A percentile compares a stretch with the other conserved stretches of the same genome.
Evolutionary conservation across 805 yeast species (phyloP).

Genomic region (Starmerella sirachaensis): DNA sequence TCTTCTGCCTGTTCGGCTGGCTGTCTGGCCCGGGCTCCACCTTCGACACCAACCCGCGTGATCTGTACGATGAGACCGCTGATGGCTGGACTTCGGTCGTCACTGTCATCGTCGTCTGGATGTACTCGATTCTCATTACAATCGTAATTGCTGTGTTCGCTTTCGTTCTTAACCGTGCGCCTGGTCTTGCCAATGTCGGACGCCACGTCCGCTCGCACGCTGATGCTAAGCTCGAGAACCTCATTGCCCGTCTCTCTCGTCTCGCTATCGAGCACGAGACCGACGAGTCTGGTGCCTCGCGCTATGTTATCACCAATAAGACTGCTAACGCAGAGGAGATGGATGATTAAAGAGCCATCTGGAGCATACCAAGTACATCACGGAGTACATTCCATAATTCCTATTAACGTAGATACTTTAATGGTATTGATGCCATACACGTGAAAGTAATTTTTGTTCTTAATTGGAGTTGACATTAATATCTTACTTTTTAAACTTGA

Average conservation of each 20-base stretch:
- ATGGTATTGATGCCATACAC: too few relatives aligned
- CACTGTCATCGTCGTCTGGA: slow-evolving; percentile 84
- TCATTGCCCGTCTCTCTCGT: slow-evolving; percentile 29
- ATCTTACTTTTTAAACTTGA: too few relatives aligned
- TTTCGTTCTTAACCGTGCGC: slow-evolving; percentile 47
- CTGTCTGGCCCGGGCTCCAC: slow-evolving; percentile 36
- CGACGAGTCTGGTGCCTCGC: slow-evolving; percentile 25
- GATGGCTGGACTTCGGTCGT: slow-evolving; percentile 95
- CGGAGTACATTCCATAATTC: too few relatives aligned
- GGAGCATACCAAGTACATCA: too few relatives aligned
- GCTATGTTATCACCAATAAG: slow-evolving; percentile 28
- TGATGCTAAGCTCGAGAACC: slow-evolving; percentile 30
- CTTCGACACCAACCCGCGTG: slow-evolving; percentile 26
- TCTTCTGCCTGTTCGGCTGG: slow-evolving; percentile 92
- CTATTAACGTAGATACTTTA: too few relatives aligned
- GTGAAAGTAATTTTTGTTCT: too few relatives aligned
- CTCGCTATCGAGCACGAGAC: slow-evolving; percentile 32
- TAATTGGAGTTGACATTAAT: too few relatives aligned
- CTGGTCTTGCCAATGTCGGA: slow-evolving; percentile 28
- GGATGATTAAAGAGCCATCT: too few relatives aligned
- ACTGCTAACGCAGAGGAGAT: slow-evolving; percentile 28
- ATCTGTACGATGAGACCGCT: slow-evolving; percentile 38
- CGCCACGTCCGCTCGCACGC: slow-evolving; percentile 26
- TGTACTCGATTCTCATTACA: slow-evolving; percentile 92
- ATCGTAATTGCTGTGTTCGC: slow-evolving; percentile 92